phyloP scores from a whole-genome alignment of 768 basidiomycete species.

The Daedaleopsis nitida region DNA sequence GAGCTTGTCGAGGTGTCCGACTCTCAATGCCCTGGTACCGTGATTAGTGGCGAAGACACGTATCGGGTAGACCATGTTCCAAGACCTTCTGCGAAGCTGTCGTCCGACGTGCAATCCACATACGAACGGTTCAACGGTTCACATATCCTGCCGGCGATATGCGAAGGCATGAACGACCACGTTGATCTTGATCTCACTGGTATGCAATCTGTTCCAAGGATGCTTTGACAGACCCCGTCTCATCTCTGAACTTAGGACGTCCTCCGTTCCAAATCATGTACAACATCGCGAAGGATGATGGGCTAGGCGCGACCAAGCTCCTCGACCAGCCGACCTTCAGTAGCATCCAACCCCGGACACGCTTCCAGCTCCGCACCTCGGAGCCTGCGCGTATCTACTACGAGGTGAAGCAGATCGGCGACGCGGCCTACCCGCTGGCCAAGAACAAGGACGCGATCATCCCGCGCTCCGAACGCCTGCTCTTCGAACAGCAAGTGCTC shows the following conservation, averaged over 20 bases:
- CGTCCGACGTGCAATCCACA: constrained; percentile 53
- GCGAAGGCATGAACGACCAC: constrained; percentile 78
- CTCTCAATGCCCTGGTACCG: constrained; percentile 79
- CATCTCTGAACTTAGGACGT: constrained; percentile 52
- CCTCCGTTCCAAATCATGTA: constrained; percentile 96
- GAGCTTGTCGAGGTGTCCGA: constrained; percentile 77
- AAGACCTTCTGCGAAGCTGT: constrained; percentile 72
- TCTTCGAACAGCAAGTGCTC: constrained; percentile 86
- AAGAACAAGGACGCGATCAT: constrained; percentile 64
- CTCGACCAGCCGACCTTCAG: constrained; percentile 80
- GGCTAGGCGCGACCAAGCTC: constrained; percentile 67
- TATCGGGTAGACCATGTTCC: constrained; percentile 82
- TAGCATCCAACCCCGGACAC: constrained; percentile 78
- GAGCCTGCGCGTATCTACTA: constrained; percentile 83
- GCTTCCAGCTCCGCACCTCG: constrained; percentile 80
- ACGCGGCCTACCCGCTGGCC: constrained; percentile 79
- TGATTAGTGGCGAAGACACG: constrained; percentile 57
- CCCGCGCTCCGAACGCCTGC: constrained; percentile 65
- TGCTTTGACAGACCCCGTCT: background rate
- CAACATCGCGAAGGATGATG: constrained; percentile 72
- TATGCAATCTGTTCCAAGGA: constrained; percentile 25
- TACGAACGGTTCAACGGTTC: constrained; percentile 72
- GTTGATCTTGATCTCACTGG: constrained; percentile 85
- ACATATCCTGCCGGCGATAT: constrained; percentile 74
- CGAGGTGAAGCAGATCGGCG: constrained; percentile 87